These are phyloP conservation scores for Xylariaceae sp. DNA, from an alignment of 2,329 filamentous ascomycete genomes.

Conservation along the genomic window DNA sequence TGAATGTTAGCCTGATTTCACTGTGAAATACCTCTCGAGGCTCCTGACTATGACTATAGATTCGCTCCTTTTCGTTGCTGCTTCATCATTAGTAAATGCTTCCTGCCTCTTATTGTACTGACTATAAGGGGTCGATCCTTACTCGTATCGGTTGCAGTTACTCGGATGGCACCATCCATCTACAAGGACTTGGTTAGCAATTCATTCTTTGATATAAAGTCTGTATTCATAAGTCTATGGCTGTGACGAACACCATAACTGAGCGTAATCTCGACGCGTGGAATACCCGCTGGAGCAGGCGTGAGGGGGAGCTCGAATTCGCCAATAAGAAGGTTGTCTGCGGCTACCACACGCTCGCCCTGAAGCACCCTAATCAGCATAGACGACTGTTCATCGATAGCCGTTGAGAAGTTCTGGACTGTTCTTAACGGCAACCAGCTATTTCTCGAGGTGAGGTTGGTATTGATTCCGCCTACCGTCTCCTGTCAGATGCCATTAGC, in stretches of 20 bases:
- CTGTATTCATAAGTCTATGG: not conserved
- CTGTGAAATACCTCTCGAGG: no score
- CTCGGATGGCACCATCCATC: no score
- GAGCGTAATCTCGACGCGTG: not conserved
- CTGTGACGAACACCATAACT: not conserved
- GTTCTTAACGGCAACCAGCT: not conserved
- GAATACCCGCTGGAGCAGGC: not conserved
- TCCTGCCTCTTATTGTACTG: no score
- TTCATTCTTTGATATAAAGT: no score
- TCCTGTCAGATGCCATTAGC: not conserved
- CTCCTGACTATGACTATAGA: no score
- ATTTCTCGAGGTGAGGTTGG: not conserved
- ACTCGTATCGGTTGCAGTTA: no score
- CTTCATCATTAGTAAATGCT: no score
- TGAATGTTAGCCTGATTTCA: no score
- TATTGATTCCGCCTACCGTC: not conserved
- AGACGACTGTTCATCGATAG: not conserved
- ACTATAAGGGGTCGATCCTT: no score
- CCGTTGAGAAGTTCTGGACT: not conserved
- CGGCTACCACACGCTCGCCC: conserved; percentile 3
- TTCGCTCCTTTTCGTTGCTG: no score
- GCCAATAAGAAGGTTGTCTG: not conserved
- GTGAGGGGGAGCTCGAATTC: conserved; percentile 2
- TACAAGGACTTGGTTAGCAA: no score
- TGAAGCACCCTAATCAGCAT: not conserved